Percentiles rank a stretch among this genome's conserved stretches.
These are phyloP conservation scores for Vitis cinerea DNA, from an alignment of 164 flowering plant genomes.

Conservation along the genomic window DNA sequence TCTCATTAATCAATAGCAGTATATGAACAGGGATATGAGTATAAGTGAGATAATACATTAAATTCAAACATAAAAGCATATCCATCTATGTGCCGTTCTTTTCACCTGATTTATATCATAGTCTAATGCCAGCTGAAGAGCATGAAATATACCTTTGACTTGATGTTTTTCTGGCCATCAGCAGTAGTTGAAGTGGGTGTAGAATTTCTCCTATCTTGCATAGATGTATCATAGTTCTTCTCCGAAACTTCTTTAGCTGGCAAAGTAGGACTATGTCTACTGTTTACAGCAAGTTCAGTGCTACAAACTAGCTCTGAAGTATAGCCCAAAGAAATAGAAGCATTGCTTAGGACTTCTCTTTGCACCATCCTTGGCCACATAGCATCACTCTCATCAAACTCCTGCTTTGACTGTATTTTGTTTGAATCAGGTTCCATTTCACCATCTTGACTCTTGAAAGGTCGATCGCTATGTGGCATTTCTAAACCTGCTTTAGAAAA, in stretches of 20 bases:
- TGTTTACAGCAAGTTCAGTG: conserved; percentile 9
- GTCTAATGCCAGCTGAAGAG: not conserved
- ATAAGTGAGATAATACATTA: not conserved
- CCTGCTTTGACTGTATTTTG: conserved; percentile 7
- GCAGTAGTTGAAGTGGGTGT: not conserved
- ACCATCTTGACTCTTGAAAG: conserved; percentile 25
- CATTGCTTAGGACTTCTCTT: conserved; percentile 9
- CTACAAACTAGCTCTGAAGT: conserved; percentile 18
- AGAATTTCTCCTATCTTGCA: conserved; percentile 15
- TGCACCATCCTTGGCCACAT: conserved; percentile 9
- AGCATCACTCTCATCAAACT: conserved; percentile 4
- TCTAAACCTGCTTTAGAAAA: conserved; percentile 70
- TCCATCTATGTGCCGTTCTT: not conserved
- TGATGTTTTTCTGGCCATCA: conserved; percentile 13
- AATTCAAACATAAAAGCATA: not conserved
- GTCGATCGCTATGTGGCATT: conserved; percentile 36
- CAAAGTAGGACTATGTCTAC: conserved; percentile 8
- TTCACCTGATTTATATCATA: not conserved
- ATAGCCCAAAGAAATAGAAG: conserved; percentile 16
- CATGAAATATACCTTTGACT: conserved; percentile 27
- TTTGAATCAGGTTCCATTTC: conserved; percentile 28
- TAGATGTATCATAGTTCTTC: not conserved
- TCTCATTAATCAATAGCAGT: conserved; percentile 3
- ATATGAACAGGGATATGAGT: too few species aligned
- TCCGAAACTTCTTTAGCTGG: conserved; percentile 7